A percentile compares a stretch with the other conserved stretches of the same genome.
Conservation (phyloP, 257 asterid species). For the Plectranthus barbatus region DNA sequence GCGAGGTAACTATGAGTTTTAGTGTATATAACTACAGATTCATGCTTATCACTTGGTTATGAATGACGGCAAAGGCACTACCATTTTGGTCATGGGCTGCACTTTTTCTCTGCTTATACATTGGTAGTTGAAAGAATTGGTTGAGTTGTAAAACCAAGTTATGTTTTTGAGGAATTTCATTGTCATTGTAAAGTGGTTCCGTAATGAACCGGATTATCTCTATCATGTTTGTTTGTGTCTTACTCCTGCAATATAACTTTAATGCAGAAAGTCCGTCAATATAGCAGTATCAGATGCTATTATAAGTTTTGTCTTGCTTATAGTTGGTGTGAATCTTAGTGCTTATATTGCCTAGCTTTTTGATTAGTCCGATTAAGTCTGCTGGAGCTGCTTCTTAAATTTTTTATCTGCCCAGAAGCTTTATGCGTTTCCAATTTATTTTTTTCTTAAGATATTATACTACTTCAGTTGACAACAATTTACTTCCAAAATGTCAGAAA, state of each 20-base stretch:
- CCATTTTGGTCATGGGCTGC: neutral
- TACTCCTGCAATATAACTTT: neutral
- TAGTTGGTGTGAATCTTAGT: neutral
- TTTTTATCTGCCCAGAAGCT: neutral
- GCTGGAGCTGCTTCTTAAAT: neutral
- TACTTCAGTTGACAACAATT: neutral
- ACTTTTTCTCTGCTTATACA: neutral
- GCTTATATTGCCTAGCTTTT: neutral
- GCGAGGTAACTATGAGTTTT: constrained; percentile 48
- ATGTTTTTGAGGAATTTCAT: neutral
- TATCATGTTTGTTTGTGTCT: neutral
- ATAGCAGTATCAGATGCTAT: no score
- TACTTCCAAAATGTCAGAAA: neutral
- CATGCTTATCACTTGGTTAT: neutral
- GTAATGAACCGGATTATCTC: neutral
- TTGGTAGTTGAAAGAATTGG: neutral
- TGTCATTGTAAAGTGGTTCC: neutral
- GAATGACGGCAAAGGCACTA: neutral
- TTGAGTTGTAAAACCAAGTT: neutral
- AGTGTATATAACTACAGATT: no score
- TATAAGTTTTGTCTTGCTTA: no score
- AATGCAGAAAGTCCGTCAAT: neutral
- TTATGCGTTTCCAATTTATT: neutral
- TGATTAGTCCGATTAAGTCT: no score
- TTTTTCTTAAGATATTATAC: neutral